phyloP scores from a whole-genome alignment of 257 asterid genomes.

The Penstemon newberryi region DNA sequence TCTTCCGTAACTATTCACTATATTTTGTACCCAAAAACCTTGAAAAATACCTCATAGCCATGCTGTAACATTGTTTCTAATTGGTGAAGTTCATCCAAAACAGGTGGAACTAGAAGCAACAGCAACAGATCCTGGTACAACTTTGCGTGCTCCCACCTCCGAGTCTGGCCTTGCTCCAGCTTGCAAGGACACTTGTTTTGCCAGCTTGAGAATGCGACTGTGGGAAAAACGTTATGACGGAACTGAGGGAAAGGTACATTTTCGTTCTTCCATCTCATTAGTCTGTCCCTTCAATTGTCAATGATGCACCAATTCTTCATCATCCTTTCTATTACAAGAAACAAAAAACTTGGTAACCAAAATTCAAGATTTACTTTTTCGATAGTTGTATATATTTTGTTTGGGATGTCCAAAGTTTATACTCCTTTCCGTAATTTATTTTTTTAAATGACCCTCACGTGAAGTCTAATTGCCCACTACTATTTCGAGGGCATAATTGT shows the following conservation, averaged over 20 bases:
- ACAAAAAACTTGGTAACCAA: too few species aligned
- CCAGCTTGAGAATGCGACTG: constrained; percentile 57
- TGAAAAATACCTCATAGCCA: background rate
- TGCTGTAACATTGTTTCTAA: constrained; percentile 13
- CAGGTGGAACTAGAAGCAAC: constrained; percentile 86
- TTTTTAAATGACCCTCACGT: too few species aligned
- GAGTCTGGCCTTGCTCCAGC: constrained; percentile 90
- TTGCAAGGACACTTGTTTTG: constrained; percentile 85
- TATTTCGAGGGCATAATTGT: too few species aligned
- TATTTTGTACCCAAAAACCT: constrained; percentile 2
- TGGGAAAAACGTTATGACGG: constrained; percentile 70
- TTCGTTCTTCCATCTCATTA: constrained; percentile 5
- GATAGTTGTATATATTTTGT: too few species aligned
- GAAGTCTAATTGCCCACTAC: too few species aligned
- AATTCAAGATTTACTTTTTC: too few species aligned
- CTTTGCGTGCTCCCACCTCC: constrained; percentile 92
- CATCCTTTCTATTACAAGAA: too few species aligned
- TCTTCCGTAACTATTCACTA: background rate
- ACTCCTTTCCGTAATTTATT: too few species aligned
- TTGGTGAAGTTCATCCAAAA: constrained; percentile 6
- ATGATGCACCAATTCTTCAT: too few species aligned
- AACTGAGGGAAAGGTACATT: constrained; percentile 71
- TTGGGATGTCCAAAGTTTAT: too few species aligned
- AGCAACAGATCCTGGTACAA: constrained; percentile 71
- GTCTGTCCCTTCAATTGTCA: background rate